Evolutionary conservation across 768 basidiomycete species (phyloP).

Genomic region (Tremella fuciformis): DNA sequence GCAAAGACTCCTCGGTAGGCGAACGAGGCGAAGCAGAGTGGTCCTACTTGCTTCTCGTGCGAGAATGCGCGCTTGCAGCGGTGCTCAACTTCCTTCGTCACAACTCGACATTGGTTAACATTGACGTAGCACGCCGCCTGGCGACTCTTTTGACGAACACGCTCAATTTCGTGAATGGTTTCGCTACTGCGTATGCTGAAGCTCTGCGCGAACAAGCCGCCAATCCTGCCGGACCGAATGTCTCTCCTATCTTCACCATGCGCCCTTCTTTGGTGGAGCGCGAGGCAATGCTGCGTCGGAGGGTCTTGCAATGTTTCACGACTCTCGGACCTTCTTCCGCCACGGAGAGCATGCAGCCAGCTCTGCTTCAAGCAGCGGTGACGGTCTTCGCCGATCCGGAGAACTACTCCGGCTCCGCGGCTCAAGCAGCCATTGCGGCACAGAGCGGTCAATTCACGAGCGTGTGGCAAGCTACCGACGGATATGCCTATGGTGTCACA

Average conservation of each 20-base stretch:
- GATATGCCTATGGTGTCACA: slow-evolving; percentile 88
- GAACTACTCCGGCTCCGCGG: slow-evolving; percentile 63
- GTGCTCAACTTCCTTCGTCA: slow-evolving; percentile 82
- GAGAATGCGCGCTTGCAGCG: slow-evolving; percentile 85
- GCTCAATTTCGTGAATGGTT: slow-evolving; percentile 81
- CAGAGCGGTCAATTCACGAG: slow-evolving; percentile 78
- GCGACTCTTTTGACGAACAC: slow-evolving; percentile 83
- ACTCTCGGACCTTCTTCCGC: slow-evolving; percentile 74
- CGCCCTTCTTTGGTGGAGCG: slow-evolving; percentile 66
- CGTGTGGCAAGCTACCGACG: slow-evolving; percentile 82
- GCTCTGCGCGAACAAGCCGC: slow-evolving; percentile 58
- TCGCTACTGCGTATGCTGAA: slow-evolving; percentile 67
- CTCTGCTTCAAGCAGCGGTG: slow-evolving; percentile 75
- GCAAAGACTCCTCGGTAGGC: slow-evolving; percentile 68
- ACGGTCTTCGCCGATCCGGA: slow-evolving; percentile 83
- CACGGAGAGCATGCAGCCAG: slow-evolving; percentile 75
- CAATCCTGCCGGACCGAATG: slow-evolving; percentile 25
- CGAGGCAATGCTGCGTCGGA: slow-evolving; percentile 76
- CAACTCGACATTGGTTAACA: slow-evolving; percentile 71
- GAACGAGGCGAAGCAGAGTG: slow-evolving; percentile 74
- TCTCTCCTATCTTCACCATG: slow-evolving; percentile 29
- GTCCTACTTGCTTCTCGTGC: slow-evolving; percentile 83
- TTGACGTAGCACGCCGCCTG: slow-evolving; percentile 86
- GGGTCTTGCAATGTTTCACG: slow-evolving; percentile 86
- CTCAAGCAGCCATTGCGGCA: slow-evolving; percentile 77